phyloP scores from a whole-genome alignment of 202 grass and related monocot species.

The Panicum hallii region DNA sequence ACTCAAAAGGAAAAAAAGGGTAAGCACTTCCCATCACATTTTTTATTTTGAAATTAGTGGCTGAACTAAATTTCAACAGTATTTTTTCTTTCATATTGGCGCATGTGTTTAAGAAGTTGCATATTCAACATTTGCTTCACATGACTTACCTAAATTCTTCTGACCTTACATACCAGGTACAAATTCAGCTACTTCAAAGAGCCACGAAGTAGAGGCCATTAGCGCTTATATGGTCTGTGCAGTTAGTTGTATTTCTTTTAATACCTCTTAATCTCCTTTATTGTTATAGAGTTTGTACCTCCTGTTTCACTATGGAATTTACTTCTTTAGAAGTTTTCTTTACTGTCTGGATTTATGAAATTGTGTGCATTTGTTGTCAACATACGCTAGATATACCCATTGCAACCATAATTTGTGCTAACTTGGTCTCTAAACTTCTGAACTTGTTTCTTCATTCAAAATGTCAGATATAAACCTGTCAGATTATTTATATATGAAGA shows the following conservation, averaged over 20 bases:
- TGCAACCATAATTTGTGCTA: neutral
- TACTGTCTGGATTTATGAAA: neutral
- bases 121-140: constrained; percentile 5
- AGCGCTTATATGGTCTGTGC: constrained; percentile 8
- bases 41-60: neutral
- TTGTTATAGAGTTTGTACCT: neutral
- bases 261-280: neutral
- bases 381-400: neutral
- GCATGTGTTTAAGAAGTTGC: neutral
- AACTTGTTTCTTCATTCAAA: neutral
- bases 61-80: constrained; percentile 12
- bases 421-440: neutral
- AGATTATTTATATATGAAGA: constrained; percentile 1
- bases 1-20: neutral
- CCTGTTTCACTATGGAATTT: neutral
- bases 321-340: neutral
- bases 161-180: constrained; percentile 40
- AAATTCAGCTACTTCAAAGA: constrained; percentile 39
- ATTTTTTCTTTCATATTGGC: neutral
- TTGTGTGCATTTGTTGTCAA: neutral
- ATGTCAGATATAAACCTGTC: constrained; percentile 15
- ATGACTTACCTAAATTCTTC: constrained; percentile 12
- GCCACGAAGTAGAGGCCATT: constrained; percentile 28
- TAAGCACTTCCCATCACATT: neutral
- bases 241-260: constrained; percentile 41